Conservation (phyloP, 2,329 filamentous ascomycete genomes). For the Colletotrichum filicis region DNA sequence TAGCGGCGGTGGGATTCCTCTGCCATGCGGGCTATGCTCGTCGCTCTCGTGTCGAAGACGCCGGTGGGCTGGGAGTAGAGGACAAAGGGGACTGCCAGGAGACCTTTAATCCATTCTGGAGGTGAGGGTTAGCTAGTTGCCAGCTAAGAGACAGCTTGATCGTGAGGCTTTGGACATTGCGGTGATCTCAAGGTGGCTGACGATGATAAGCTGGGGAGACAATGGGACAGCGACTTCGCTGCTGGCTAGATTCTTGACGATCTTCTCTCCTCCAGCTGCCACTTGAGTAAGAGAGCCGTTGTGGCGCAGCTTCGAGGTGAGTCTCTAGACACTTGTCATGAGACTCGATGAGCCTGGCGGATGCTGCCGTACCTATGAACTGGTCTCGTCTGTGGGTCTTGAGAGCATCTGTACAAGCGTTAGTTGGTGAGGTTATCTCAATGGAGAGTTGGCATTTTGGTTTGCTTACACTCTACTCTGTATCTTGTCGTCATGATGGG, state of each 20-base stretch:
- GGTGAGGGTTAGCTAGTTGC: constrained; percentile 7
- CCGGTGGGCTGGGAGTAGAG: constrained; percentile 95
- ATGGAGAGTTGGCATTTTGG: not conserved
- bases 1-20: constrained; percentile 87
- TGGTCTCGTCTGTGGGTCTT: constrained; percentile 93
- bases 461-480: constrained; percentile 78
- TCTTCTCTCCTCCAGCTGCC: not conserved
- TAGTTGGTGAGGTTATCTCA: constrained; percentile 24
- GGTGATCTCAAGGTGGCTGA: not conserved
- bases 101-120: constrained; percentile 93
- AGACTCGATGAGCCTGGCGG: not conserved
- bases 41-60: constrained; percentile 77
- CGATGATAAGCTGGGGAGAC: not conserved
- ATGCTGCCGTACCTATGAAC: constrained; percentile 73
- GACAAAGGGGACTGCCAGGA: constrained; percentile 95
- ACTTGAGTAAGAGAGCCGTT: not conserved
- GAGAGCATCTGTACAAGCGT: constrained; percentile 60
- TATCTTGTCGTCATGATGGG: constrained; percentile 70
- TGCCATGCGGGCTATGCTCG: constrained; percentile 77
- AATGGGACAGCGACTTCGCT: not conserved
- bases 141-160: too few species aligned
- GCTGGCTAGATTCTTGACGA: not conserved
- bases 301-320: not conserved
- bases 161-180: too few species aligned
- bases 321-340: not conserved